Base-by-base conservation (phyloP, 495 filamentous ascomycete genomes). In the Penicillium samsonianum region DNA sequence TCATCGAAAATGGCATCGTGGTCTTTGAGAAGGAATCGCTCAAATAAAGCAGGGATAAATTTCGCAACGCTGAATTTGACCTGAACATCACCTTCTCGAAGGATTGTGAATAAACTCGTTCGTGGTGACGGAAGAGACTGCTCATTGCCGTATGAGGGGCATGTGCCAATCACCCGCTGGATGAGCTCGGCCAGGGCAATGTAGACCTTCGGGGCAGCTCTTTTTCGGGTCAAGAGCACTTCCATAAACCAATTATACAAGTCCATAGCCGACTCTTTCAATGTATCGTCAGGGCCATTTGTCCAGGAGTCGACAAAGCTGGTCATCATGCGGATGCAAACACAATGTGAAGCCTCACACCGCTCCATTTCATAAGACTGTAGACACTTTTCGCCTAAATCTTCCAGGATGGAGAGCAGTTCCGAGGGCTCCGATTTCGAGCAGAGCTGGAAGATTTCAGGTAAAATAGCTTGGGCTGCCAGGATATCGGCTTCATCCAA, bases 1-100 rank as follows among this genome's bases (percentile, higher is more conserved):
- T 96, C 90, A 48, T 89, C 78, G 55, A 96, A 87, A 16, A 97
- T 87, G 7, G 80, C 80, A 46, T 96, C 90, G 68, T 96, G 94
- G 33, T 86, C 80, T 55, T 87, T 87, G 3, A 96, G 78, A 19
- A 89, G 72, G 64, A 89, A 92, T 14, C 87, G 78, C n/a, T 82
- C 80, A 68, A 97, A 98, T 28, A 97, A 79, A 11, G 78, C 76
- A n/a, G 90, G 82, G 4, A 96, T 74, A 17, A 78, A 77, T 33
- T 81, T 75, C 1, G 86, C 87, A 53, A 93, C 82, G 53, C 78
- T 83, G 64, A 87, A 92, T 57, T 94, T 91, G 49, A 96, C 89
- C 20, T 79, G 74, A 55, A 92, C 80, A 61, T 87, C 80, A 16
- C 84, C 83, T 20, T 83, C 77, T 23, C 81, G 73, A 7, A 98